These are phyloP conservation scores for Trichothecium sympodiale DNA, from an alignment of 2,329 filamentous ascomycete genomes.

Conservation along the genomic window DNA sequence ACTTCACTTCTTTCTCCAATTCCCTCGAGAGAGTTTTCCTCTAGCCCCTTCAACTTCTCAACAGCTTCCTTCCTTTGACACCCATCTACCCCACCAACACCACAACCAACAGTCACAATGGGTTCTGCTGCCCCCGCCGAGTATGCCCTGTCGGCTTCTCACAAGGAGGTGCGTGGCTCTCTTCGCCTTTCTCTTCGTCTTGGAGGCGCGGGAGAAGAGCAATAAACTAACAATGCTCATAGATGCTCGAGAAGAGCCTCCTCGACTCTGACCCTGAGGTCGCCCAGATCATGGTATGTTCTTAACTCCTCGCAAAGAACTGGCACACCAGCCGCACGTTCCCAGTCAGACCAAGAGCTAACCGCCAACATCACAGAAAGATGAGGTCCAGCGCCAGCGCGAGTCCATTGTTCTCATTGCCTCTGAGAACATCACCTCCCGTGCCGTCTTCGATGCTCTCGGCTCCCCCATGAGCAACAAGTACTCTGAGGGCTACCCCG, in stretches of 20 bases:
- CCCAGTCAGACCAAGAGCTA: conserved; percentile 10
- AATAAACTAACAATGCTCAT: conserved; percentile 17
- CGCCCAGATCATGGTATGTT: conserved; percentile 83
- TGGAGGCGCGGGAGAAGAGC: too few species aligned
- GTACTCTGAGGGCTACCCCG: conserved; percentile 97
- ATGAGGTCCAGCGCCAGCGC: conserved; percentile 91
- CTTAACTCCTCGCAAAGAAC: background rate
- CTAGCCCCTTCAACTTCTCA: conserved; percentile 2
- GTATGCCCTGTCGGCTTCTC: conserved; percentile 41
- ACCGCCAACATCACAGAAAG: conserved; percentile 46
- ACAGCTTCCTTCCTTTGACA: conserved; percentile 1
- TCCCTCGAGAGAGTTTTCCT: background rate
- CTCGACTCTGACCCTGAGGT: conserved; percentile 89
- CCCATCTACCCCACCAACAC: conserved; percentile 5
- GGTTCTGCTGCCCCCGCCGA: conserved; percentile 25
- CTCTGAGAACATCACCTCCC: conserved; percentile 98
- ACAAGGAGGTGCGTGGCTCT: conserved; percentile 38
- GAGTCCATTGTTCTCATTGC: conserved; percentile 98
- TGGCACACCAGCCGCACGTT: background rate
- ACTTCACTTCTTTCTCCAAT: background rate
- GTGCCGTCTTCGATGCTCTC: conserved; percentile 93
- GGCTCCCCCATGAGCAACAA: conserved; percentile 97
- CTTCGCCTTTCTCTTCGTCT: too few species aligned
- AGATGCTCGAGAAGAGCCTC: conserved; percentile 96
- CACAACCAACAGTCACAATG: conserved; percentile 22